Evolutionary conservation across 1,139 yeast species (phyloP), one percentile per base, ranked within the genome.

Genomic region (Sugiyamaella novakii): DNA sequence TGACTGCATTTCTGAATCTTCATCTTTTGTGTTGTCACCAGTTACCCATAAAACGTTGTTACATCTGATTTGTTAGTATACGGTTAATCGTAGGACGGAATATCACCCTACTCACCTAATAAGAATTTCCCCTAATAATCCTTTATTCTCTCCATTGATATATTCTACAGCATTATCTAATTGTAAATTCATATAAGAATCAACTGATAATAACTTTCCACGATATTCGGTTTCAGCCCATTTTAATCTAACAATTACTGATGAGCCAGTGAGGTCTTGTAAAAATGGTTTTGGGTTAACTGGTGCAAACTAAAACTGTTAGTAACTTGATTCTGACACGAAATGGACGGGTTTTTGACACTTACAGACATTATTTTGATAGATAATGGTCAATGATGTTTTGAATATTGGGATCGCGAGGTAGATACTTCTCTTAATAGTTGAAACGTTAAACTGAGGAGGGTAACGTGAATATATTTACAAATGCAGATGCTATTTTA

Each of bases 191-290:
- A 94, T 92, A 70, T 92, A 94, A 59, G 88, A 87, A 65, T 92
- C 99, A 24, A 88, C 85, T 1, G 96, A 83, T 12, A 82, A 70
- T 43, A 92, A 75, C n/a, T 68, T 77, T 0, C 98, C 98, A 53
- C 73, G 77, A 69, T 92, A 92, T 65, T 89, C 95, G n/a, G 96
- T 86, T 56, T 80, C 80, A 63, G 89, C 92, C 86, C 96, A 94
- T 67, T 92, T 92, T 55, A 92, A 77, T 49, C 92, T 79, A n/a
- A 92, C 95, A n/a, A 84, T 70, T 12, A 92, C 89, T 18, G 72
- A 73, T 54, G 82, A 77, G 51, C 84, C 83, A 17, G 85, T 75
- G 41, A 92, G 78, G 19, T 85, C 83, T 55, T 84, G 84, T 48
- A 92, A 73, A 60, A 84, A 92, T 25, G 98, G 98, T 66, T 87